Base-by-base conservation (phyloP, 164 flowering plant genomes). In the Tinospora cordifolia region DNA sequence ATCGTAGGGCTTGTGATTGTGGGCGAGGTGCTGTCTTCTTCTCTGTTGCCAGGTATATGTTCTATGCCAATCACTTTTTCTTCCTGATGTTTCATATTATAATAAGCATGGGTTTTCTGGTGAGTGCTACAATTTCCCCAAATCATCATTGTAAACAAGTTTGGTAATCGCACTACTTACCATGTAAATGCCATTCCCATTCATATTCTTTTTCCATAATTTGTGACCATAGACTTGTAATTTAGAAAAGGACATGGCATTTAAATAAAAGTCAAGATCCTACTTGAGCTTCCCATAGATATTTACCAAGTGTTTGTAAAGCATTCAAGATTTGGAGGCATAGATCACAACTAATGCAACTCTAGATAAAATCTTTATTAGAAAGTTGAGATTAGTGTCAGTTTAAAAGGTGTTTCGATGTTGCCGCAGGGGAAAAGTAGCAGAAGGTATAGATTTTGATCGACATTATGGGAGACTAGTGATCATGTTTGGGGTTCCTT, bases 381-480 rank as follows among this genome's bases (percentile, higher is more conserved):
- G 60, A 19, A 54, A 54, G 7, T 54, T 19, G 60, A 8, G 22
- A 36, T 38, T 34, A 27, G 3, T 27, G 6, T 34, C 8, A 64
- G 13, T n/a, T 21, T 36, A 25, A 44, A 30, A 5, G n/a, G 44
- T 67, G 15, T 39, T 44, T n/a, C 63, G 67, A 13, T 49, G 36
- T 34, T 76, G 6, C 72, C 83, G 82, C 86, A 92, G 99, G 88
- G 99, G 99, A 65, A 95, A 95, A 81, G 99, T 95, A 38, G 98
- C 99, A 9, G 99, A 95, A 83, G 99, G 99, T 62, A 95, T 95
- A 76, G 99, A 95, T 79, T 95, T 95, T 87, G 99, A 95, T 83
- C 82, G 99, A 62, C 99, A 92, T 82, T 95, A 91, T 84, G 99
- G 99, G 59, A 86, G 99, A 82, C 83, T 95, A 39, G 99, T 95